These are phyloP conservation scores for Quercus phellos DNA, from an alignment of 331 rosid species.

Conservation along the genomic window DNA sequence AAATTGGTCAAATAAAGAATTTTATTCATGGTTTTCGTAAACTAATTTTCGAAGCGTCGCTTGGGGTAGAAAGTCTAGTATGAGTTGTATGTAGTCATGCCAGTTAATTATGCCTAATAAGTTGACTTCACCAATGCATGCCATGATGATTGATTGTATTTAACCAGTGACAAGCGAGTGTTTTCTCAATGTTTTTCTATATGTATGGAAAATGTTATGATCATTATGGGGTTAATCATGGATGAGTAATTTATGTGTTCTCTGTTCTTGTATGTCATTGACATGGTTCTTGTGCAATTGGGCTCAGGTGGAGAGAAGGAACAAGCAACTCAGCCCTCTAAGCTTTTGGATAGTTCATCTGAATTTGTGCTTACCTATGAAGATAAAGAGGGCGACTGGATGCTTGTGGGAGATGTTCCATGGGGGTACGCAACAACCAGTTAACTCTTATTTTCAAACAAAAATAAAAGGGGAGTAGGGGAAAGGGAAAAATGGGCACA, in stretches of 20 bases:
- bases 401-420: constrained; percentile 81
- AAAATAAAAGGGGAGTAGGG: neutral
- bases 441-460: neutral
- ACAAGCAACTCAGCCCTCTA: constrained; percentile 32
- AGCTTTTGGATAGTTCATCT: constrained; percentile 61
- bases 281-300: neutral
- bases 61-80: neutral
- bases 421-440: constrained; percentile 43
- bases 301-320: constrained; percentile 37
- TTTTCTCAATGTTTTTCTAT: neutral
- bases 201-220: neutral
- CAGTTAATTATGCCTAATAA: neutral
- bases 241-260: neutral
- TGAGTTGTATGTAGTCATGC: neutral
- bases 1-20: neutral
- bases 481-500: neutral
- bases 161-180: too few relatives aligned
- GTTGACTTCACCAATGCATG: too few relatives aligned
- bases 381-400: constrained; percentile 73
- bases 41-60: neutral
- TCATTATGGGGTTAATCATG: neutral
- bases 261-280: constrained; percentile 4
- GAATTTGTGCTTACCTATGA: constrained; percentile 72
- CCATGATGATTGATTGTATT: too few relatives aligned
- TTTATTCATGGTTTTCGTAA: neutral